Evolutionary conservation across 2,329 filamentous ascomycete species (phyloP), one percentile per base, ranked within the genome.

Genomic region (Pseudocercospora vitis): DNA sequence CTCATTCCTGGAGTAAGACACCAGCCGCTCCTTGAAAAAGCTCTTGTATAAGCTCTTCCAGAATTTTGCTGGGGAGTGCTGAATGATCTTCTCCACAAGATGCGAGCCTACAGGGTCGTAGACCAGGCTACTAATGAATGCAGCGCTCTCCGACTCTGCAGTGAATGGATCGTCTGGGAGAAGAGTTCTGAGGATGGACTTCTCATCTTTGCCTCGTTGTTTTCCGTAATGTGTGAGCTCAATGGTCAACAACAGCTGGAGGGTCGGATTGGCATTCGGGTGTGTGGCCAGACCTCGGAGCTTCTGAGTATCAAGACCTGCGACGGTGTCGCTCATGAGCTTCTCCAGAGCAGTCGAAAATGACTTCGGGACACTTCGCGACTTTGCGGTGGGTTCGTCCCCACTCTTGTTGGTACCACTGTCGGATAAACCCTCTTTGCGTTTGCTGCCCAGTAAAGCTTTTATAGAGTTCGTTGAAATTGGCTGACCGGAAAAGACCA

Each of bases 91-190:
- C 74, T 99, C 94, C 18, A 97, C 79, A 1, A 99, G 78, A 39
- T 92, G 86, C 3, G 92, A 96, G 12, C 94, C 94, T 48, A 97
- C 86, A 1, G 87, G 80, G 67, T 97, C 91, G 71, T 96, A 97
- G 21, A 96, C 78, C 68, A 97, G 82, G 52, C 88, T 85, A 65
- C 88, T 91, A 68, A 97, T 81, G 68, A 97, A 96, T 12, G 83
- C 81, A 3, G 88, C 87, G 45, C 85, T 87, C 28, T 89, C 88
- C 1, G 83, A 83, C 12, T 83, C 83, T 58, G 92, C 87, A 24
- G 81, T 80, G 16, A 95, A 81, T 0, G 88, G 85, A 47, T 87
- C 89, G 47, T 88, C 91, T 0, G 91, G 91, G 1, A 96, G 77
- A 0, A 99, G 81, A 57, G 84, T 84, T 54, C 83, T 85, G 8